Percentiles rank a stretch among this genome's conserved stretches.
These are phyloP conservation scores for Bonia amplexicaulis DNA, from an alignment of 176 grass and related monocot genomes.

Conservation along the genomic window DNA sequence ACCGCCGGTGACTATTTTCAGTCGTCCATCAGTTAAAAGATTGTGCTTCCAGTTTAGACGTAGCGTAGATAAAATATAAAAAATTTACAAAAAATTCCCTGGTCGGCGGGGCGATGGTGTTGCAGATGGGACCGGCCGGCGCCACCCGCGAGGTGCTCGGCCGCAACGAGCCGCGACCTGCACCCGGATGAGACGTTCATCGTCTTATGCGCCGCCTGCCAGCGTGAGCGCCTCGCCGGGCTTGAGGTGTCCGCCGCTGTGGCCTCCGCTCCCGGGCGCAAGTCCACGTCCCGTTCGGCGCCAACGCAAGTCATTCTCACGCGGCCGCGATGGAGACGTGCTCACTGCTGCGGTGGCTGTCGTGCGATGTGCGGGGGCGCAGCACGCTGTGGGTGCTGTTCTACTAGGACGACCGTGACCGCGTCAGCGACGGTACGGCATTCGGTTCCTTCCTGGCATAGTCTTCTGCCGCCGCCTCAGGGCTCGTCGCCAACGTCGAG, in stretches of 20 bases:
- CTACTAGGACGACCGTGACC: slow-evolving; percentile 78
- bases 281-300: slow-evolving; percentile 67
- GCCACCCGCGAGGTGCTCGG: slow-evolving; percentile 41
- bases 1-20: no score
- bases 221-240: slow-evolving; percentile 78
- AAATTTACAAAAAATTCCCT: no score
- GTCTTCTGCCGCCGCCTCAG: slow-evolving; percentile 26
- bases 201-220: slow-evolving; percentile 82
- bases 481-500: slow-evolving; percentile 20
- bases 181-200: slow-evolving; percentile 79
- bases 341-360: slow-evolving; percentile 30
- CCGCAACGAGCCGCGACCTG: slow-evolving; percentile 69
- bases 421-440: slow-evolving; percentile 44
- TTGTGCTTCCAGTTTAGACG: no score
- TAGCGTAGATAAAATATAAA: no score
- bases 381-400: slow-evolving; percentile 88
- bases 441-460: slow-evolving; percentile 41
- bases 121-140: slow-evolving; percentile 47
- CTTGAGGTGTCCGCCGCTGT: slow-evolving; percentile 65
- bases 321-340: slow-evolving; percentile 53
- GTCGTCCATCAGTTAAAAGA: no score
- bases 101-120: slow-evolving; percentile 15
- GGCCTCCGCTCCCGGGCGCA: slow-evolving; percentile 48
- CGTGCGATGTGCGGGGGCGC: slow-evolving; percentile 82
- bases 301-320: slow-evolving; percentile 76